Percentiles rank a stretch among this genome's conserved stretches.
Evolutionary conservation across 768 basidiomycete genomes (phyloP).

Genomic region (Boletellus emodensis): DNA sequence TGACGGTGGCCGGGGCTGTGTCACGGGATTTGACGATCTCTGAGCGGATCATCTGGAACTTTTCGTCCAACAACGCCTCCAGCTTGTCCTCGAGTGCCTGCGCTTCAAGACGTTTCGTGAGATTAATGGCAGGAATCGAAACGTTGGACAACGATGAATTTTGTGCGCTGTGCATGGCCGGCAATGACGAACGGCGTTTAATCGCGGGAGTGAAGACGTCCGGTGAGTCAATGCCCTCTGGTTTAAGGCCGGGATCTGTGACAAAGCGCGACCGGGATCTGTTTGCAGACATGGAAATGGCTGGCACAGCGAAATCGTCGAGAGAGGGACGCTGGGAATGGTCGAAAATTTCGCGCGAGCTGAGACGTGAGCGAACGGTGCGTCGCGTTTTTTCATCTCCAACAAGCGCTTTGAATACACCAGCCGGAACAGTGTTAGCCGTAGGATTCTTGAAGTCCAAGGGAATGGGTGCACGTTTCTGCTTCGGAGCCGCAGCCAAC

Average conservation of each 20-base stretch:
- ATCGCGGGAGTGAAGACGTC: constrained; percentile 43
- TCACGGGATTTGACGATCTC: constrained; percentile 32
- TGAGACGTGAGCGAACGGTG: constrained; percentile 69
- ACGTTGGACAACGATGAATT: constrained; percentile 43
- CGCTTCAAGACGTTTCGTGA: constrained; percentile 54
- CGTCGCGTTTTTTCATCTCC: constrained; percentile 65
- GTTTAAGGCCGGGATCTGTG: constrained; percentile 51
- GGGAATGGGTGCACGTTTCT: constrained; percentile 72
- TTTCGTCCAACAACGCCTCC: constrained; percentile 64
- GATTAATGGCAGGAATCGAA: constrained; percentile 45
- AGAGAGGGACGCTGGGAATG: constrained; percentile 66
- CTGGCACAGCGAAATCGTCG: constrained; percentile 67
- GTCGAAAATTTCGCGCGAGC: constrained; percentile 71
- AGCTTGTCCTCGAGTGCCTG: constrained; percentile 61
- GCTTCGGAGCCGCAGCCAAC: constrained; percentile 23
- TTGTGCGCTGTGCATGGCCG: constrained; percentile 46
- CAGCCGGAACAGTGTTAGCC: constrained; percentile 78
- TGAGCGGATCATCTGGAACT: constrained; percentile 49
- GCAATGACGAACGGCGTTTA: constrained; percentile 55
- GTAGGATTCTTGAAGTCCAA: constrained; percentile 69
- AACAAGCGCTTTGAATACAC: constrained; percentile 77
- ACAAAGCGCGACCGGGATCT: constrained; percentile 51
- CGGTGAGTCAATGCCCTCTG: constrained; percentile 25
- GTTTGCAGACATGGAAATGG: constrained; percentile 62
- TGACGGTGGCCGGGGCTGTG: constrained; percentile 30